These are phyloP conservation scores for Aspergillus terreus DNA, from an alignment of 2,329 filamentous ascomycete genomes.

Conservation along the genomic window DNA sequence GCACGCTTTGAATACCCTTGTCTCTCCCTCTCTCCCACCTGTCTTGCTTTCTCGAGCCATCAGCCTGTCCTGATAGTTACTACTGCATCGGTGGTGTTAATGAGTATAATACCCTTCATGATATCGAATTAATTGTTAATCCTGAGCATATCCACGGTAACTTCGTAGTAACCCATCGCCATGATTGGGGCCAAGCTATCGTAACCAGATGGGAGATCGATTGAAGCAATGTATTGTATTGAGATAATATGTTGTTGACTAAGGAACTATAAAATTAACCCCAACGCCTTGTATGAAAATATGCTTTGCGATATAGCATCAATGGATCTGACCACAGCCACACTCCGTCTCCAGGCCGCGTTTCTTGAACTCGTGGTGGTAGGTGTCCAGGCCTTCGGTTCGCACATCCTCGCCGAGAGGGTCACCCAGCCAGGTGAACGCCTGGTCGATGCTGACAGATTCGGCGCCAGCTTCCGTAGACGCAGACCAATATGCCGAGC, in stretches of 20 bases:
- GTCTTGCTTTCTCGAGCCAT: background rate
- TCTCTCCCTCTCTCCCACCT: background rate
- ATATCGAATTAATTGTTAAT: constrained; percentile 1
- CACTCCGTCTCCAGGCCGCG: constrained; percentile 17
- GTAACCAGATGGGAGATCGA: too few species aligned
- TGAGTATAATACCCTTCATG: constrained; percentile 10
- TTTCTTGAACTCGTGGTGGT: constrained; percentile 44
- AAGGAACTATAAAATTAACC: too few species aligned
- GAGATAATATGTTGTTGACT: background rate
- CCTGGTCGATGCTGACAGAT: constrained; percentile 12
- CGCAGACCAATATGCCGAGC: constrained; percentile 17
- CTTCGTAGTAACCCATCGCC: background rate
- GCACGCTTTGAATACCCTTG: constrained; percentile 3
- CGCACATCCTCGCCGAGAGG: constrained; percentile 34
- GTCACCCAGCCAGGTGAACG: constrained; percentile 40
- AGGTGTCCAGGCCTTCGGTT: constrained; percentile 39
- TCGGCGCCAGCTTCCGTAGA: constrained; percentile 1
- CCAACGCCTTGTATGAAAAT: background rate
- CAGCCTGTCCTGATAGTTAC: background rate
- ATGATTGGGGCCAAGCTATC: too few species aligned
- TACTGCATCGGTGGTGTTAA: constrained; percentile 6
- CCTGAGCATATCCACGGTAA: background rate
- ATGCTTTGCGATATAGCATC: background rate
- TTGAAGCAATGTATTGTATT: background rate
- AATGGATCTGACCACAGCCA: constrained; percentile 28